Evolutionary conservation across 2,329 filamentous ascomycete species (phyloP), one percentile per base, ranked within the genome.

Genomic region (Aspergillus sp.): DNA sequence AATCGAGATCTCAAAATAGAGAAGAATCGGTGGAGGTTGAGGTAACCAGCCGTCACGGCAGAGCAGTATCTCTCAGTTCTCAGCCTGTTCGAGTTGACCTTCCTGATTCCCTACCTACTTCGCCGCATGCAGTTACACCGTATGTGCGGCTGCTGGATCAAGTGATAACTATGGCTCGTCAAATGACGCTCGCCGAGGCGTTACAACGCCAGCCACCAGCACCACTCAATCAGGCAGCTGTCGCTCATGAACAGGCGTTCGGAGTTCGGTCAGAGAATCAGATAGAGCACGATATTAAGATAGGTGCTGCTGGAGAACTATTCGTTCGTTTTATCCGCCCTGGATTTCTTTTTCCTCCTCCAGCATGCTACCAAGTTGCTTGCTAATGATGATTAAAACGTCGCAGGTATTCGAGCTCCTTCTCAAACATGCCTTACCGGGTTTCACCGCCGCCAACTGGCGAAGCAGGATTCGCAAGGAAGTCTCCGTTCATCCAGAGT

Each of bases 391-490:
- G 17, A 23, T 12, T 12, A 37, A 48, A 40, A 19, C 23, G 27
- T 7, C 37, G 21, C 19, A 56, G 55, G 55, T 57, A 21, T 57
- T 57, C 39, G 55, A 57, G 41, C 41, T 57, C 2, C 44, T 57
- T 14, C 44, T 46, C 3, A 41, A 3, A 12, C 35, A 17, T 11
- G 11, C 33, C 3, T 43, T 57, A 3, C 49, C 55, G 6, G 48
- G 43, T n/a, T 55, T 55, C 35, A 48, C 25, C 7, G 19, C 4
- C 27, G 44, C 25, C 25, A 59, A 59, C 40, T 59, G 47, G 57
- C 52, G 44, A 80, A 65, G 2, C 79, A 57, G 31, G 14, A 53
- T 84, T 19, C 71, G 81, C 15, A 68, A 69, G 25, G 71, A 75
- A 54, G 73, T 77, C 5, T 70, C 58, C 0, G 60, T 64, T 0